phyloP scores from a whole-genome alignment of 768 basidiomycete species.

The Lentinula sp. region DNA sequence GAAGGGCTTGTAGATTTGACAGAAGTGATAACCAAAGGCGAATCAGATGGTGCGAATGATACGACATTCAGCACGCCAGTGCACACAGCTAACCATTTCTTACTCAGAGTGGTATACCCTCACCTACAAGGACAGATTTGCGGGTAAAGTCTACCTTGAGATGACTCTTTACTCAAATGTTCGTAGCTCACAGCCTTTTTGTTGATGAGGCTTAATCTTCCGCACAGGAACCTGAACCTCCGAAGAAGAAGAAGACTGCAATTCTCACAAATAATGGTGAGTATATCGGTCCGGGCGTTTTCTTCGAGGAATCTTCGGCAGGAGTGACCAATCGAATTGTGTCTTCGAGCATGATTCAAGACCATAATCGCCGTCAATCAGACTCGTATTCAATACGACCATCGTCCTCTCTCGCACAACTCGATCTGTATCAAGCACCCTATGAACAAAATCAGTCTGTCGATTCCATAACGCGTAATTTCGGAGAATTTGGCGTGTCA shows the following conservation, averaged over 20 bases:
- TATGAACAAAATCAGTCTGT: constrained; percentile 55
- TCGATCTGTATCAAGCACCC: constrained; percentile 68
- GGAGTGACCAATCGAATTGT: constrained; percentile 24
- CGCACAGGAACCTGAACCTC: constrained; percentile 61
- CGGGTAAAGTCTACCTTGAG: constrained; percentile 94
- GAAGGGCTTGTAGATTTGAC: constrained; percentile 85
- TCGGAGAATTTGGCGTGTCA: constrained; percentile 58
- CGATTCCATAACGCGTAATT: constrained; percentile 56
- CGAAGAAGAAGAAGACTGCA: constrained; percentile 56
- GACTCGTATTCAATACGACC: constrained; percentile 56
- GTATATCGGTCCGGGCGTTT: constrained; percentile 77
- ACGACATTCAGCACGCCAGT: not conserved
- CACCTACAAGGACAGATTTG: constrained; percentile 86
- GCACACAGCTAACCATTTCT: not conserved
- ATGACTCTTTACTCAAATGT: constrained; percentile 97
- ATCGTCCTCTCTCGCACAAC: constrained; percentile 53
- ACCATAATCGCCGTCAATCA: constrained; percentile 33
- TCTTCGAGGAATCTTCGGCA: constrained; percentile 34
- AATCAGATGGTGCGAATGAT: constrained; percentile 79
- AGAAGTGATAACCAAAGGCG: constrained; percentile 89
- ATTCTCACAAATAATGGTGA: constrained; percentile 42
- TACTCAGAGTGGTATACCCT: constrained; percentile 88
- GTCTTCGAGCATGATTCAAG: constrained; percentile 26
- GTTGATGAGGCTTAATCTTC: constrained; percentile 4
- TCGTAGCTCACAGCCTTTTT: constrained; percentile 21